Conservation (phyloP, 208 protist genomes). For the Histomonas meleagridis region DNA sequence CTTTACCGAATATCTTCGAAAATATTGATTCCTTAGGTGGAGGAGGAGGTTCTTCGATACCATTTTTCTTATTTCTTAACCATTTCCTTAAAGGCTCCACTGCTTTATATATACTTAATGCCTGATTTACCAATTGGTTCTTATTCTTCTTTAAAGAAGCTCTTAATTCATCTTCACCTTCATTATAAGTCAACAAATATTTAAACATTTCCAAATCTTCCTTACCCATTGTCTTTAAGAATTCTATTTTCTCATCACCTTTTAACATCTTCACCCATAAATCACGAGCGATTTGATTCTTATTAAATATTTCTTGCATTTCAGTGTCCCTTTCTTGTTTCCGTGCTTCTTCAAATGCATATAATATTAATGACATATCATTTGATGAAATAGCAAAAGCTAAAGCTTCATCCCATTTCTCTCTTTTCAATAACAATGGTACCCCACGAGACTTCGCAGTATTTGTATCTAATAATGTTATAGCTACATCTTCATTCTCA, state of each 20-base stretch:
- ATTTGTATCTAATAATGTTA: not conserved
- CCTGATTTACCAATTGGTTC: not conserved
- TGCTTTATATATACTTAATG: not conserved
- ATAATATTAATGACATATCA: not conserved
- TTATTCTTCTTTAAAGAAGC: not conserved
- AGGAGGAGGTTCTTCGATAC: not conserved
- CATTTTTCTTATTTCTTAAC: not conserved
- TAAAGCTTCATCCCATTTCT: not conserved
- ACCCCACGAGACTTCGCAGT: not conserved
- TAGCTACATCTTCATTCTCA: not conserved
- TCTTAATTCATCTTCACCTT: not conserved
- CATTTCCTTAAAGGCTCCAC: not conserved
- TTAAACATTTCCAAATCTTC: not conserved
- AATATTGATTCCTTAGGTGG: not conserved
- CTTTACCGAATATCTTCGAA: not conserved
- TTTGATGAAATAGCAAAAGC: not conserved
- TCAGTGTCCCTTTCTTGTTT: not conserved
- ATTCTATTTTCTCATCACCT: not conserved
- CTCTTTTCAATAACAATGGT: not conserved
- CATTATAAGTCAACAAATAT: not conserved
- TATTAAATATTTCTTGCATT: not conserved
- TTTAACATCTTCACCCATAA: not conserved
- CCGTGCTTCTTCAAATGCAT: not conserved
- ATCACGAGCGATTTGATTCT: not conserved
- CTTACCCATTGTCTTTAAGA: too few species aligned